Conservation (phyloP, 2,329 filamentous ascomycete genomes). For the Botrytis byssoidea region DNA sequence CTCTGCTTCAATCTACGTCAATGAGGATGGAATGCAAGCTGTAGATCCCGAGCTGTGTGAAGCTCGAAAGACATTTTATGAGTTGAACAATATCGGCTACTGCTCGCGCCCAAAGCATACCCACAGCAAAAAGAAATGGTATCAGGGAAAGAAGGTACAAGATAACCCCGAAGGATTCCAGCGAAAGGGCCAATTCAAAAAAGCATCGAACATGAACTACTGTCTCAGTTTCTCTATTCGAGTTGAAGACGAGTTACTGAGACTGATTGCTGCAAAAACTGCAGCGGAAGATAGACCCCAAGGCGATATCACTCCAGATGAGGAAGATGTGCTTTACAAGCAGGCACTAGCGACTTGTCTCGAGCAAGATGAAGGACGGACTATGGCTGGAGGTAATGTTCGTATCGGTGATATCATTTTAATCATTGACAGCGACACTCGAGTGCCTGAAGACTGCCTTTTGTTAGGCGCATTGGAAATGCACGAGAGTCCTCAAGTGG, state of each 20-base stretch:
- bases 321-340: constrained; percentile 50
- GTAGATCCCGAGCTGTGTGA: constrained; percentile 32
- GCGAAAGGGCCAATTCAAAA: constrained; percentile 66
- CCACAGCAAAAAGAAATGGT: constrained; percentile 22
- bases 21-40: constrained; percentile 67
- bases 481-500: constrained; percentile 67
- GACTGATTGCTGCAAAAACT: constrained; percentile 20
- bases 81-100: constrained; percentile 57
- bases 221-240: constrained; percentile 41
- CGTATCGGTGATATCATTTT: constrained; percentile 64
- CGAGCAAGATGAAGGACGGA: constrained; percentile 48
- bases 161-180: constrained; percentile 43
- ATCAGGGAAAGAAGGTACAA: constrained; percentile 20
- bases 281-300: constrained; percentile 10
- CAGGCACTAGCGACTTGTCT: constrained; percentile 50
- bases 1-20: constrained; percentile 64
- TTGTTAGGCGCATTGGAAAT: constrained; percentile 59
- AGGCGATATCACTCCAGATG: constrained; percentile 31
- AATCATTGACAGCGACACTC: constrained; percentile 67
- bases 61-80: constrained; percentile 54
- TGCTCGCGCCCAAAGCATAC: constrained; percentile 48
- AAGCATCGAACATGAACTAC: constrained; percentile 76
- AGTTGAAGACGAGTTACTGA: constrained; percentile 47
- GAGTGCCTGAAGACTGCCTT: constrained; percentile 42
- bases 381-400: constrained; percentile 61